These are phyloP conservation scores for Adansonia grandidieri DNA, from an alignment of 441 rosid genomes.

Conservation along the genomic window DNA sequence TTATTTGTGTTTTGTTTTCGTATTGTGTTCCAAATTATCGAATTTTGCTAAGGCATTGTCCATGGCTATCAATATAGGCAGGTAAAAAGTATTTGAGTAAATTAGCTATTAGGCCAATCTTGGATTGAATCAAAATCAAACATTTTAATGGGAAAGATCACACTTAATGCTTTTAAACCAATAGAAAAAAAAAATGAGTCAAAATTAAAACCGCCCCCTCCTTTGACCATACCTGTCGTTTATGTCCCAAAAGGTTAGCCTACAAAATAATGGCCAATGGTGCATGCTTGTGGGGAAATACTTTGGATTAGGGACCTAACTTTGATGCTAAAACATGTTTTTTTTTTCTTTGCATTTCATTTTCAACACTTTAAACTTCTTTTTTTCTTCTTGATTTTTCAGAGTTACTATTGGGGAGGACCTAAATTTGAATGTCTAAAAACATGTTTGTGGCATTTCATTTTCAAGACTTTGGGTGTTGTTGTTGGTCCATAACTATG, in stretches of 20 bases:
- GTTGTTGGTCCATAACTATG: not conserved
- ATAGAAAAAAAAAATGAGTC: conserved; percentile 29
- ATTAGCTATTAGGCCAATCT: not conserved
- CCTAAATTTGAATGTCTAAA: not conserved
- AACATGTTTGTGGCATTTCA: conserved; percentile 28
- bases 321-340: conserved; percentile 20
- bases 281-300: not conserved
- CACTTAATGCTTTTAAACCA: not conserved
- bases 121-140: conserved; percentile 6
- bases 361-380: not conserved
- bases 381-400: not conserved
- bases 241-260: not conserved
- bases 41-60: conserved; percentile 30
- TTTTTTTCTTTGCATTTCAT: not conserved
- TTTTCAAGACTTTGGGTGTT: conserved; percentile 22
- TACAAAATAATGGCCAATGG: conserved; percentile 25
- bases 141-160: not conserved
- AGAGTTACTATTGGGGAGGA: conserved; percentile 7
- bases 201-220: not conserved
- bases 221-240: conserved; percentile 37
- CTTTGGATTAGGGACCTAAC: conserved; percentile 17
- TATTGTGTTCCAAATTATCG: too few relatives aligned
- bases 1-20: too few relatives aligned
- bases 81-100: conserved; percentile 41
- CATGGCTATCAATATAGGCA: conserved; percentile 38